Conservation (phyloP, 441 rosid species). For the Populus hybrid region DNA sequence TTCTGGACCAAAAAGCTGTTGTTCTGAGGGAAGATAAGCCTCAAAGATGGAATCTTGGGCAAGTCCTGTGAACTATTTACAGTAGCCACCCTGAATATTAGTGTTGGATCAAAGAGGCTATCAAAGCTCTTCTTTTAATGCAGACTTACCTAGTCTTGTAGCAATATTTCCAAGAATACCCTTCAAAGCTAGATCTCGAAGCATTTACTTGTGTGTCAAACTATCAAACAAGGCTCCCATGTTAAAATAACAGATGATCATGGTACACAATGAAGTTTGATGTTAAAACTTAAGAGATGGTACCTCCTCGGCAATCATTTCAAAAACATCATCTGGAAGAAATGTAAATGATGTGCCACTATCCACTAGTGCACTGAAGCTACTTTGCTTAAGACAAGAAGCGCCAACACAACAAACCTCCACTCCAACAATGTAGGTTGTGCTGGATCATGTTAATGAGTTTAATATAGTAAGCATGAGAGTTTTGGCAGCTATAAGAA, state of each 20-base stretch:
- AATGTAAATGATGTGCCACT: constrained; percentile 80
- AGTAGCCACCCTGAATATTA: constrained; percentile 15
- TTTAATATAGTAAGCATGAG: background rate
- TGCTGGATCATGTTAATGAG: constrained; percentile 39
- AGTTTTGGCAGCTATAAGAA: background rate
- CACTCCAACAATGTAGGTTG: constrained; percentile 61
- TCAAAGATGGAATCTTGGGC: constrained; percentile 58
- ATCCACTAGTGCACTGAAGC: constrained; percentile 57
- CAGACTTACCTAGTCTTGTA: constrained; percentile 61
- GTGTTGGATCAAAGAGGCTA: background rate
- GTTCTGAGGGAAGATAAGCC: constrained; percentile 59
- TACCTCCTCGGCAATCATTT: constrained; percentile 60
- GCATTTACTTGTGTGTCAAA: constrained; percentile 58
- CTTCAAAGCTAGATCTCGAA: constrained; percentile 41
- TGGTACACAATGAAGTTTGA: background rate
- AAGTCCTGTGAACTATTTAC: constrained; percentile 32
- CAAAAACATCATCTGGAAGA: constrained; percentile 54
- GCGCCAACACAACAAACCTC: constrained; percentile 62
- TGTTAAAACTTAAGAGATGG: background rate
- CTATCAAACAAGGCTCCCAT: constrained; percentile 24
- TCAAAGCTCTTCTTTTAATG: constrained; percentile 7
- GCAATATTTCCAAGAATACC: constrained; percentile 63
- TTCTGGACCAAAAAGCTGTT: constrained; percentile 64
- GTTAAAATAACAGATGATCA: constrained; percentile 18
- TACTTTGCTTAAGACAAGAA: constrained; percentile 57